phyloP scores from a whole-genome alignment of 2,329 filamentous ascomycete species.

The Calonectria pseudoreteaudii region DNA sequence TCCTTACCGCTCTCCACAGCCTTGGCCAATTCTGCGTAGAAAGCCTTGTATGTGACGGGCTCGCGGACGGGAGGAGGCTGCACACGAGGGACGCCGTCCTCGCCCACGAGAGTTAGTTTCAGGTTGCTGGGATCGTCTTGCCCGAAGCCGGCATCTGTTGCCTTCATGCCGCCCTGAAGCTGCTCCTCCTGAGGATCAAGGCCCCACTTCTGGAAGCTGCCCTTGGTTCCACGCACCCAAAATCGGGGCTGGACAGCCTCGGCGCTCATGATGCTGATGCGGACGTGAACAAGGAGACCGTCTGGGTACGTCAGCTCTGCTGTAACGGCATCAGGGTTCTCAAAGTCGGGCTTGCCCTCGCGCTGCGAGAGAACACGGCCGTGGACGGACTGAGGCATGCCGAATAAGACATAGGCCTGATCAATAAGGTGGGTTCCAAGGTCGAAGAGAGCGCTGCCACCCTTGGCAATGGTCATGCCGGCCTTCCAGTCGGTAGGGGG shows the following conservation, averaged over 20 bases:
- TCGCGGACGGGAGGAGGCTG: slow-evolving; percentile 68
- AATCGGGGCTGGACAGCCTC: slow-evolving; percentile 78
- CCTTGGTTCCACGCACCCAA: slow-evolving; percentile 81
- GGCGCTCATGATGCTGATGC: slow-evolving; percentile 75
- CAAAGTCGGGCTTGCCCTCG: slow-evolving; percentile 57
- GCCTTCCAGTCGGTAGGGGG: slow-evolving; percentile 76
- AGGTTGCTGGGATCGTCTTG: slow-evolving; percentile 71
- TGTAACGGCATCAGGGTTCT: slow-evolving; percentile 69
- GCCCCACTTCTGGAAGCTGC: slow-evolving; percentile 78
- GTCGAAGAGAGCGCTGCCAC: slow-evolving; percentile 78
- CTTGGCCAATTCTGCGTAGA: slow-evolving; percentile 69
- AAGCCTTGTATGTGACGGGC: slow-evolving; percentile 75
- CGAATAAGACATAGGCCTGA: slow-evolving; percentile 78
- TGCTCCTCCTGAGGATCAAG: slow-evolving; percentile 83
- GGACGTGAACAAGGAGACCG: slow-evolving; percentile 75
- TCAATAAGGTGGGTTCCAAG: slow-evolving; percentile 82
- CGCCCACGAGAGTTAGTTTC: slow-evolving; percentile 66
- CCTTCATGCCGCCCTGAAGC: slow-evolving; percentile 72
- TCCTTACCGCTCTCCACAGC: slow-evolving; percentile 61
- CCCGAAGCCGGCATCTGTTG: slow-evolving; percentile 73
- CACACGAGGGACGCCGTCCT: slow-evolving; percentile 62
- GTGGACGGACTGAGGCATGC: slow-evolving; percentile 74
- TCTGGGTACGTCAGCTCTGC: slow-evolving; percentile 74
- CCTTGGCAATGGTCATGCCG: slow-evolving; percentile 66
- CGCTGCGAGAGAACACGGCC: slow-evolving; percentile 77